These are phyloP conservation scores for Noccaea caerulescens DNA, from an alignment of 345 rosid species.

Conservation along the genomic window DNA sequence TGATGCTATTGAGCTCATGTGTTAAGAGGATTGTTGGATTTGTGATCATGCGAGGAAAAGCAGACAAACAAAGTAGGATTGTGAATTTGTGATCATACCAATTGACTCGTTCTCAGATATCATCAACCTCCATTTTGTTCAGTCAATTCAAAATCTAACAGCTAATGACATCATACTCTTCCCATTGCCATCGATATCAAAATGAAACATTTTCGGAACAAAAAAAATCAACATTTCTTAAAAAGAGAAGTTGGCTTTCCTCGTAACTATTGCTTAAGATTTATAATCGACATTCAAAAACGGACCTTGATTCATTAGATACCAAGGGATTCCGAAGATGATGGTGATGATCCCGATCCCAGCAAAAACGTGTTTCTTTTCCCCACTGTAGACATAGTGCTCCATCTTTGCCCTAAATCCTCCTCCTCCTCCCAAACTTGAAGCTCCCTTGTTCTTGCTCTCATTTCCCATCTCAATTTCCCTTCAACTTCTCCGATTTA, in stretches of 20 bases:
- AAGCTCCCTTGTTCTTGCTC: conserved; percentile 41
- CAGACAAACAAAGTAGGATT: conserved; percentile 10
- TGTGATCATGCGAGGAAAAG: neutral
- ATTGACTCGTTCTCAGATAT: neutral
- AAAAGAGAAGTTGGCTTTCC: conserved; percentile 8
- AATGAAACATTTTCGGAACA: conserved; percentile 19
- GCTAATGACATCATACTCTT: too few species aligned
- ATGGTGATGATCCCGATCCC: conserved; percentile 49
- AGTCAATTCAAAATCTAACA: neutral
- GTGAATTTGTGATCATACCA: neutral
- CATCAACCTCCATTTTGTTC: neutral
- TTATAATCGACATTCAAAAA: neutral
- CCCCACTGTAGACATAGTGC: conserved; percentile 54
- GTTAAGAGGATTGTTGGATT: neutral
- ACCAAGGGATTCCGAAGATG: conserved; percentile 75
- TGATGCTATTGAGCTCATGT: neutral
- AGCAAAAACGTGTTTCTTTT: conserved; percentile 57
- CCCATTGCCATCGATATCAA: neutral
- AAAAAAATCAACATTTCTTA: neutral
- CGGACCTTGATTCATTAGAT: conserved; percentile 77
- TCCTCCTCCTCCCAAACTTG: conserved; percentile 40
- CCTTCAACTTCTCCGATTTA: neutral
- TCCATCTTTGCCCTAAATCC: conserved; percentile 52
- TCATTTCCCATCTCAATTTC: conserved; percentile 47
- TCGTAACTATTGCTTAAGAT: neutral